Evolutionary conservation across 257 asterid species (phyloP).

Genomic region (Marsdenia floribunda): DNA sequence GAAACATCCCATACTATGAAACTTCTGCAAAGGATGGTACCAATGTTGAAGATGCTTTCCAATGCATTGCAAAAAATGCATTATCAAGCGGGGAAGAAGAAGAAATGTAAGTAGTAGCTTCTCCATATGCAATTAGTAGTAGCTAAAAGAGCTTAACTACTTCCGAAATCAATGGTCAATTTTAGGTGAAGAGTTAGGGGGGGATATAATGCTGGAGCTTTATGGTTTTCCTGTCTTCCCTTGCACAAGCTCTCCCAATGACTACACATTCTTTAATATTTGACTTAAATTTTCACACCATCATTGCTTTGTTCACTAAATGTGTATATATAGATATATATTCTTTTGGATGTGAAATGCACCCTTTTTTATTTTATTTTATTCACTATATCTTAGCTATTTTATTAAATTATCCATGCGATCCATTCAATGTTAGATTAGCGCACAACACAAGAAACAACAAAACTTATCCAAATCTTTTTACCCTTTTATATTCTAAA

Average conservation of each 20-base stretch:
- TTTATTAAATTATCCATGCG: background rate
- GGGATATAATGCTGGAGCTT: background rate
- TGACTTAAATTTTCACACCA: background rate
- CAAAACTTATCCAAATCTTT: background rate
- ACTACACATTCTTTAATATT: background rate
- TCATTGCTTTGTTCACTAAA: background rate
- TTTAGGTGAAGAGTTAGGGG: background rate
- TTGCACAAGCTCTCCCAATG: background rate
- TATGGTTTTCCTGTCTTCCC: background rate
- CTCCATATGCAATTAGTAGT: background rate
- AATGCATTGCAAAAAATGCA: slow-evolving; percentile 90
- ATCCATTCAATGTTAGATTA: background rate
- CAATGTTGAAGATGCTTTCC: slow-evolving; percentile 97
- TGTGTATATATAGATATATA: too few relatives aligned
- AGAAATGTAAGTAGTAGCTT: slow-evolving; percentile 62
- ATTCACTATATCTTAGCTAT: too few relatives aligned
- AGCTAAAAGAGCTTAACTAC: background rate
- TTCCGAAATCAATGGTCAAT: background rate
- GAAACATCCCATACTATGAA: slow-evolving; percentile 95
- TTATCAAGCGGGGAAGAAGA: slow-evolving; percentile 88
- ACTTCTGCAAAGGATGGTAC: slow-evolving; percentile 97
- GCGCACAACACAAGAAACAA: background rate
- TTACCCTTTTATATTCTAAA: too few relatives aligned
- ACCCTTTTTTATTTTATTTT: too few relatives aligned
- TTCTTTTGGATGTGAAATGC: too few relatives aligned